Evolutionary conservation across 345 rosid genomes (phyloP).

Genomic region (thale cress (Arabidopsis thaliana)): TAIR10.1 NC_003076.8:6784001-6784500

Average conservation of each 20-base stretch:
- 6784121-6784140: constrained; percentile 7
- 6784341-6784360: constrained; percentile 20
- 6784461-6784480: background rate
- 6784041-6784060: constrained; percentile 14
- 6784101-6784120: constrained; percentile 6
- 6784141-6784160: background rate
- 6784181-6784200: constrained; percentile 1
- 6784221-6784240: background rate
- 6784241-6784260: background rate
- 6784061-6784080: background rate
- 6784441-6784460: background rate
- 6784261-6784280: background rate
- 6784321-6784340: constrained; percentile 4
- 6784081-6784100: background rate
- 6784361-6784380: constrained; percentile 95
- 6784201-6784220: background rate
- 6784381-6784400: constrained; percentile 87
- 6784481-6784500: constrained; percentile 21
- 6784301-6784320: background rate
- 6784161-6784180: background rate
- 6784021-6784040: background rate
- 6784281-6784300: constrained; percentile 1
- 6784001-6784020: background rate
- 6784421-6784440: constrained; percentile 37
- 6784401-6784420: constrained; percentile 94